phyloP scores from a whole-genome alignment of 768 basidiomycete genomes.

The Candolleomyces eurysporus region DNA sequence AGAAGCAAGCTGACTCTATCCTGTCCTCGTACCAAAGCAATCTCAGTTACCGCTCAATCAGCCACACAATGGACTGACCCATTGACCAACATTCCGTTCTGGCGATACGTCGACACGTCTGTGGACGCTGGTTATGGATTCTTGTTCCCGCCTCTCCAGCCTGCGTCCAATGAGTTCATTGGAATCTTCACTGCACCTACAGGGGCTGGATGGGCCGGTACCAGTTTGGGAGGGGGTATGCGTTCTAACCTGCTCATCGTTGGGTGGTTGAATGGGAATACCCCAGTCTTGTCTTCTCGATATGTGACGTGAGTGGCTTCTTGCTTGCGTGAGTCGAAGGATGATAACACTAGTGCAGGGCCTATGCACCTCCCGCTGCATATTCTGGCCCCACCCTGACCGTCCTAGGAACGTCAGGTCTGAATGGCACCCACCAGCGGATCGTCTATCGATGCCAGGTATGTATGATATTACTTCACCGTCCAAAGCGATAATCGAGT shows the following conservation, averaged over 20 bases:
- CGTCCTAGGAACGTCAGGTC: conserved; percentile 7
- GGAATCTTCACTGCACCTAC: conserved; percentile 11
- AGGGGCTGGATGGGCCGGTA: conserved; percentile 7
- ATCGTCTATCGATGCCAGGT: conserved; percentile 12
- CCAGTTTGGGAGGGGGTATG: conserved; percentile 12
- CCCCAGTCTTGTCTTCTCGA: conserved; percentile 1
- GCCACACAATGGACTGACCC: conserved; percentile 4
- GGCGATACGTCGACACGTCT: not conserved
- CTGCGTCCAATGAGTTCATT: conserved; percentile 11
- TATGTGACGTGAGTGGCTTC: not conserved
- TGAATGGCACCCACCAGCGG: conserved; percentile 10
- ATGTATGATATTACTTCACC: not conserved
- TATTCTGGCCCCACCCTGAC: conserved; percentile 7
- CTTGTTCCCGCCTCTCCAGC: conserved; percentile 3
- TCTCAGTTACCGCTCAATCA: not conserved
- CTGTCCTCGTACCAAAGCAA: not conserved
- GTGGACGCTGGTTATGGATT: not conserved
- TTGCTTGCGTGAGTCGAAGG: not conserved
- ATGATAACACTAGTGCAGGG: not conserved
- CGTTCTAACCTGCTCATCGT: conserved; percentile 10
- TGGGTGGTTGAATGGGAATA: conserved; percentile 6
- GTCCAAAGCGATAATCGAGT: not conserved
- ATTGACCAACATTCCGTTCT: conserved; percentile 1
- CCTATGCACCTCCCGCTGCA: not conserved
- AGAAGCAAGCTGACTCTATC: too few relatives aligned